Evolutionary conservation across 2,329 filamentous ascomycete species (phyloP).

Genomic region (Fonsecaea erecta): DNA sequence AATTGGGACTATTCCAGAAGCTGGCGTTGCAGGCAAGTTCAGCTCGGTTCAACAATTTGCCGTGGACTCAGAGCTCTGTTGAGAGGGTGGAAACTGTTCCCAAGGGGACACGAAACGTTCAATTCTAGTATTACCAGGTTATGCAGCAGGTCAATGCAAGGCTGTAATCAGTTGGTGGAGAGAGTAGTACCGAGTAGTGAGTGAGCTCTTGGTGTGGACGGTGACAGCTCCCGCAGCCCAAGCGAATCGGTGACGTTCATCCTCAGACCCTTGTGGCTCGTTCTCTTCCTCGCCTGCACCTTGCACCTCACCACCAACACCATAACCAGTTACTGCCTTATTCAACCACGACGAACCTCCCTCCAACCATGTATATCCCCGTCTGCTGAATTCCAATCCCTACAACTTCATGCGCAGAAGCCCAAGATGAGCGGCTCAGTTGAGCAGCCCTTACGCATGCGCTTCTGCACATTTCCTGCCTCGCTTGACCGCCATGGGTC

Average conservation of each 20-base stretch:
- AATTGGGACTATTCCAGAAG: background rate
- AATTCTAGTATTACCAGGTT: too few species aligned
- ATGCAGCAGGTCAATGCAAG: background rate
- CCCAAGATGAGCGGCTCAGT: slow-evolving; percentile 29
- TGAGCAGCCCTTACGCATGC: slow-evolving; percentile 25
- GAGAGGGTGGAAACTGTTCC: background rate
- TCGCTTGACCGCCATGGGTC: slow-evolving; percentile 60
- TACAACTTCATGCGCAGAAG: slow-evolving; percentile 19
- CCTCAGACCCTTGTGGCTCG: background rate
- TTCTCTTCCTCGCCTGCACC: background rate
- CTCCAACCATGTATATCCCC: background rate
- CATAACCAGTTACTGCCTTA: background rate
- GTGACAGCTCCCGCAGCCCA: background rate
- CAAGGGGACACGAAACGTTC: background rate
- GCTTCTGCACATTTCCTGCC: slow-evolving; percentile 11
- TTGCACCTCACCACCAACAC: background rate
- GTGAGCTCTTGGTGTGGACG: background rate
- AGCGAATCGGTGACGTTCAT: slow-evolving; percentile 5
- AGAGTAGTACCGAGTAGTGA: background rate
- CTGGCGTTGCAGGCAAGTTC: background rate
- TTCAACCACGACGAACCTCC: background rate
- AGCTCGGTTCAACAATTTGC: slow-evolving; percentile 23
- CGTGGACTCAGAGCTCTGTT: slow-evolving; percentile 3
- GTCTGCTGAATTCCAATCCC: background rate
- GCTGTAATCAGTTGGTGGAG: background rate